Percentiles rank a stretch among this genome's conserved stretches.
phyloP scores from a whole-genome alignment of 73 alveolate species.

The Stentor roeselii region DNA sequence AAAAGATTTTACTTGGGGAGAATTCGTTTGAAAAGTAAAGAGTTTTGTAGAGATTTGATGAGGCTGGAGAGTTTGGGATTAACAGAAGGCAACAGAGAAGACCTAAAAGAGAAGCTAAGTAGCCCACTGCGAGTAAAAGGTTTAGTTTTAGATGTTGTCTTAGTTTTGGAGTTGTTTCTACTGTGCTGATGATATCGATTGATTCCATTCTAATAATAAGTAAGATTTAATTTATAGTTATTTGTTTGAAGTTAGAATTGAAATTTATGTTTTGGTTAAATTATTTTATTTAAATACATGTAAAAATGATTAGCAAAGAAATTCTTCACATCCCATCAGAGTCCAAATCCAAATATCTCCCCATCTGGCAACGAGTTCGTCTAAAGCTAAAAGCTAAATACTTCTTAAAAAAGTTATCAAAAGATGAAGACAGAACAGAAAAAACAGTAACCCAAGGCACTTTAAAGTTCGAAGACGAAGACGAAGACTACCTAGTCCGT shows the following conservation, averaged over 20 bases:
- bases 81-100: neutral
- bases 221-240: too few species aligned
- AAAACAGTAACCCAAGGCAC: neutral
- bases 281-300: too few species aligned
- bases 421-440: neutral
- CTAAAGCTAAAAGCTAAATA: conserved; percentile 8
- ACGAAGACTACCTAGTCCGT: neutral
- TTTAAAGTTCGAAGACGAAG: neutral
- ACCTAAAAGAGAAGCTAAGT: neutral
- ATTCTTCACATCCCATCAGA: neutral
- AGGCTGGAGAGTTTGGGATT: neutral
- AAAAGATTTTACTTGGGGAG: neutral
- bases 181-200: conserved; percentile 8
- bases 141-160: neutral
- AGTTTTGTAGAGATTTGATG: neutral
- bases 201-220: too few species aligned
- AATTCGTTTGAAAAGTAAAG: neutral
- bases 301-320: neutral
- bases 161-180: neutral
- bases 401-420: neutral
- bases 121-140: neutral
- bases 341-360: neutral
- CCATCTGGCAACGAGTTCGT: conserved; percentile 1
- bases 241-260: too few species aligned
- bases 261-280: too few species aligned